A percentile compares a stretch with the other conserved stretches of the same genome.
Evolutionary conservation across 768 basidiomycete species (phyloP).

Genomic region (Cyclocybe aegerita): DNA sequence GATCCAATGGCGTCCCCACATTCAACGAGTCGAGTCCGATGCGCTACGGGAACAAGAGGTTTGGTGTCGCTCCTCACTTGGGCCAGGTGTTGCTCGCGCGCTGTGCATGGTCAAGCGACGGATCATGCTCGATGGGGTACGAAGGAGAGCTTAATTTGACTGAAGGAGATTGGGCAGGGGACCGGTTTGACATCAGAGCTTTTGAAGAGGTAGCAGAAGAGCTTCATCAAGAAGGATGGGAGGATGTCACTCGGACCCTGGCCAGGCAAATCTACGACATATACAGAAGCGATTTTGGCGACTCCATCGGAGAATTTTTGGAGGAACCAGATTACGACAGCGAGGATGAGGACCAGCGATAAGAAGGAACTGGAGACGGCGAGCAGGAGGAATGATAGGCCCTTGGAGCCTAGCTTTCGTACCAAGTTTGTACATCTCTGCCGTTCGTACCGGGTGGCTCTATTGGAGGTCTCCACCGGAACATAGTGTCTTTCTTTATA

Average conservation of each 20-base stretch:
- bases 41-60: neutral
- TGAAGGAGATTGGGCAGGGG: conserved; percentile 1
- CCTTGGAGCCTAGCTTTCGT: no score
- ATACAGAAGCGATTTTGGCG: no score
- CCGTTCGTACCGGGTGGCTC: no score
- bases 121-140: neutral
- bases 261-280: neutral
- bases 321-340: no score
- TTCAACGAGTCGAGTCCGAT: no score
- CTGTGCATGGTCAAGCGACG: neutral
- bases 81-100: neutral
- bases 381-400: no score
- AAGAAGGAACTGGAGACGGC: no score
- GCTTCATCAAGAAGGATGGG: neutral
- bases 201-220: neutral
- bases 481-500: no score
- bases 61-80: neutral
- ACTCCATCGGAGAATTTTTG: no score
- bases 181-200: neutral
- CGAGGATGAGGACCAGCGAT: no score
- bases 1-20: neutral
- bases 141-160: neutral
- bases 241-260: neutral
- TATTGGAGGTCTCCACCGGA: no score
- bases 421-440: no score